Evolutionary conservation across 805 yeast species (phyloP), one percentile per base, ranked within the genome.

Genomic region (Candida namnaoensis): DNA sequence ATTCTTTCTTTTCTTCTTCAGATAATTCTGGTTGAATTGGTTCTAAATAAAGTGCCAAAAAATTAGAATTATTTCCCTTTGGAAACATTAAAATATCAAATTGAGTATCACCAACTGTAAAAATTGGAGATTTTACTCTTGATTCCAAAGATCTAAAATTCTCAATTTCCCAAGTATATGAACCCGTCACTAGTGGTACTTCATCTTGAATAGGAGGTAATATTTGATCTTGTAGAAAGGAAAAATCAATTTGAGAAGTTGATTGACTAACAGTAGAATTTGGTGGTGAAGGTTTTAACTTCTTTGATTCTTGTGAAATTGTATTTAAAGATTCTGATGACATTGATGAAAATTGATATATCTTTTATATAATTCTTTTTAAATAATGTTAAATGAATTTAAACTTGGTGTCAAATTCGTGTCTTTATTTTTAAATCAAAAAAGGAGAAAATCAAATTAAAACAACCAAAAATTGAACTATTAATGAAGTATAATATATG

Each of bases 71-170:
- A 51, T 81, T 83, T 2, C 95, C 93, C 38, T 72, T 73, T 0
- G 96, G 95, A 57, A 88, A 86, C 32, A 91, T 57, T 35, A 91
- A 65, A 3, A 88, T 56, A 49, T 79, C 78, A 81, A 87, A 85
- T 34, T 75, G 75, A 51, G 60, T 77, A 1, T 72, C 80, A 2
- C 88, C 91, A 46, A 80, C 71, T 39, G 58, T 62, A 48, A 78
- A 80, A 15, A 59, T 54, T 0, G 77, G 69, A 42, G 79, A 66
- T 19, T 46, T 47, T 7, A 44, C 57, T 33, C 57, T 61, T 13
- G 57, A 47, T 5, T 52, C 60, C 1, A 67, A 44, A 0, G 44
- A 36, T 34, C 41, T 48, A 44, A 48, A 58, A 40, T 67, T 61
- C 1, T 48, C 41, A 34, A 71, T 62, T 32, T 62, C 56, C 72